Evolutionary conservation across 1,284 basidiomycete genomes (phyloP).

Genomic region (Porogramme epimiltina): DNA sequence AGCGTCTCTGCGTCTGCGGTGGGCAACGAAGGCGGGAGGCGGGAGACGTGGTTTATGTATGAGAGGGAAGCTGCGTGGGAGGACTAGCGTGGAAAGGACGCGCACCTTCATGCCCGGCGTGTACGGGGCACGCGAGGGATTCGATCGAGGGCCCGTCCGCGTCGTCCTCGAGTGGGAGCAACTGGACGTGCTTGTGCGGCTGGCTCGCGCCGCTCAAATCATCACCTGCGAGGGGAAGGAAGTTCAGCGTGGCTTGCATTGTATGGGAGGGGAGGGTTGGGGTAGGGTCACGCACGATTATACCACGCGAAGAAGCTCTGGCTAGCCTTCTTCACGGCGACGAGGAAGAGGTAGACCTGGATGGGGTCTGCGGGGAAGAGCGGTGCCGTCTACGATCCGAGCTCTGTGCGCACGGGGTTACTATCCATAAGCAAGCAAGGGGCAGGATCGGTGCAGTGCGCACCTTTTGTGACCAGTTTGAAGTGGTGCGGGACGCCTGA

Average conservation of each 20-base stretch:
- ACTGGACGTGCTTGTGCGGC: slow-evolving; percentile 85
- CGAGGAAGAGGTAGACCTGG: slow-evolving; percentile 68
- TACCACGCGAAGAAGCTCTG: slow-evolving; percentile 79
- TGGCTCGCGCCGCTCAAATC: slow-evolving; percentile 85
- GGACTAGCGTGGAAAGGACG: slow-evolving; percentile 5
- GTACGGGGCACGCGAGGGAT: slow-evolving; percentile 56
- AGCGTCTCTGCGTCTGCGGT: no score
- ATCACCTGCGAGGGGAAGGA: slow-evolving; percentile 52
- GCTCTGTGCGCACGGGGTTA: slow-evolving; percentile 51
- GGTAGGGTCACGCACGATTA: slow-evolving; percentile 57
- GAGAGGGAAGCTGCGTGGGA: slow-evolving; percentile 34
- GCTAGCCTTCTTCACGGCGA: slow-evolving; percentile 64
- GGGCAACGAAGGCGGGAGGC: slow-evolving; percentile 56
- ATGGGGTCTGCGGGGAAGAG: slow-evolving; percentile 78
- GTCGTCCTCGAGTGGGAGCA: slow-evolving; percentile 64
- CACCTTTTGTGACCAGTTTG: slow-evolving; percentile 79
- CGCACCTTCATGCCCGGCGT: slow-evolving; percentile 62
- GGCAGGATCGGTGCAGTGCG: slow-evolving; percentile 2
- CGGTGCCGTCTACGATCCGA: slow-evolving; percentile 74
- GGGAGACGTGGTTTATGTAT: slow-evolving; percentile 80
- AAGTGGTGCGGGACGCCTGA: slow-evolving; percentile 82
- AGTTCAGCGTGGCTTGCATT: background rate
- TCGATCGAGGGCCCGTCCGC: slow-evolving; percentile 78
- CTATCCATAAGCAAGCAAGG: background rate
- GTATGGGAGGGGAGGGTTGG: no score